A percentile compares a stretch with the other conserved stretches of the same genome.
These are phyloP conservation scores for Alternaria panax DNA, from an alignment of 2,329 filamentous ascomycete genomes.

Conservation along the genomic window DNA sequence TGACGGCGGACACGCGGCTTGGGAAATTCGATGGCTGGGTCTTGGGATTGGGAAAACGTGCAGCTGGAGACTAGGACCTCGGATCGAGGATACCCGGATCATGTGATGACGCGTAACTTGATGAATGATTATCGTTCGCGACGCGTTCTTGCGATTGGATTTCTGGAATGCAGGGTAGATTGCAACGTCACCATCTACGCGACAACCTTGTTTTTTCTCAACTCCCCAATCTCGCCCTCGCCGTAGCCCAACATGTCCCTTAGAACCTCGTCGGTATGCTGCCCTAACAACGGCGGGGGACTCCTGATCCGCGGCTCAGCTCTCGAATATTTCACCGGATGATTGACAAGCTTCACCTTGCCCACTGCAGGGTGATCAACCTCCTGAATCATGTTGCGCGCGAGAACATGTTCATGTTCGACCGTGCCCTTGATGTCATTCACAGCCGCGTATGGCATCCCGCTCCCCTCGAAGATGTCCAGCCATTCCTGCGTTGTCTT, in stretches of 20 bases:
- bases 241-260: slow-evolving; percentile 38
- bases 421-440: slow-evolving; percentile 90
- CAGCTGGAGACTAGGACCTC: background rate
- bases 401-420: slow-evolving; percentile 78
- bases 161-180: background rate
- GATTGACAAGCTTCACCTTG: slow-evolving; percentile 85
- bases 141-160: background rate
- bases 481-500: slow-evolving; percentile 91
- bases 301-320: slow-evolving; percentile 76
- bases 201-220: slow-evolving; percentile 21
- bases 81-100: background rate
- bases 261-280: slow-evolving; percentile 47
- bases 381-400: slow-evolving; percentile 87
- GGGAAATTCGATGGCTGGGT: background rate
- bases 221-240: slow-evolving; percentile 29
- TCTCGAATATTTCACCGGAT: slow-evolving; percentile 91
- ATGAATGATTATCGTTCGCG: background rate
- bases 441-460: slow-evolving; percentile 91
- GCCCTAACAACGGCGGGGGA: slow-evolving; percentile 79
- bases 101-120: background rate
- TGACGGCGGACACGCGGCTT: background rate
- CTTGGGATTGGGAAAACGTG: background rate
- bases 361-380: slow-evolving; percentile 84
- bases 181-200: slow-evolving; percentile 11
- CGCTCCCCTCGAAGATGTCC: slow-evolving; percentile 82